These are phyloP conservation scores for Exobasidium cylindrosporum DNA, from an alignment of 1,284 basidiomycete genomes.

Conservation along the genomic window DNA sequence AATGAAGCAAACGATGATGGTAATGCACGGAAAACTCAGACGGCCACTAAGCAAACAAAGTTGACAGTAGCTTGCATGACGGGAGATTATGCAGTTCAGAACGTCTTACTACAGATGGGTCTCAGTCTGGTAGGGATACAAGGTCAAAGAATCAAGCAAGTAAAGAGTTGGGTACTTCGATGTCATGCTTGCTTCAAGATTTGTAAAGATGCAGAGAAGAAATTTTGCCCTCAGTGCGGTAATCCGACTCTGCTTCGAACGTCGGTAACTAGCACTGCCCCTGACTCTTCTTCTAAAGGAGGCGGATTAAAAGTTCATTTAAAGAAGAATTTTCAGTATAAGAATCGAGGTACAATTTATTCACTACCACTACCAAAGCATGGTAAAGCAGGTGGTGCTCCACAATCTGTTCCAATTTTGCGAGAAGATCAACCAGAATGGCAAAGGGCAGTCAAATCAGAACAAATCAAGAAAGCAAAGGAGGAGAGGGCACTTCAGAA, in stretches of 20 bases:
- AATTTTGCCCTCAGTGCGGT: conserved; percentile 97
- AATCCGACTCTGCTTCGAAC: conserved; percentile 86
- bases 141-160: conserved; percentile 81
- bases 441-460: conserved; percentile 35
- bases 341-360: conserved; percentile 84
- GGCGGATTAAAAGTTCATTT: conserved; percentile 45
- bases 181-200: conserved; percentile 99
- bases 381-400: conserved; percentile 58
- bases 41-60: conserved; percentile 12
- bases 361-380: conserved; percentile 87
- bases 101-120: conserved; percentile 92
- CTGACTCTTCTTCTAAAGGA: conserved; percentile 12
- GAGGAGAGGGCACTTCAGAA: conserved; percentile 32
- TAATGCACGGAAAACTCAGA: conserved; percentile 9
- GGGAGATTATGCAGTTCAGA: conserved; percentile 98
- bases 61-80: conserved; percentile 65
- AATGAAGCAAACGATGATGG: neutral
- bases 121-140: conserved; percentile 85
- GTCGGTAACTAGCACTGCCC: conserved; percentile 63
- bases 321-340: conserved; percentile 73
- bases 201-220: conserved; percentile 90
- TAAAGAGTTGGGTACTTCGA: conserved; percentile 92
- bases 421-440: conserved; percentile 54
- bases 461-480: conserved; percentile 18
- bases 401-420: conserved; percentile 32